Percentiles rank a stretch among this genome's conserved stretches.
phyloP scores from a whole-genome alignment of 2,329 filamentous ascomycete genomes.

The Apiospora malaysiana region DNA sequence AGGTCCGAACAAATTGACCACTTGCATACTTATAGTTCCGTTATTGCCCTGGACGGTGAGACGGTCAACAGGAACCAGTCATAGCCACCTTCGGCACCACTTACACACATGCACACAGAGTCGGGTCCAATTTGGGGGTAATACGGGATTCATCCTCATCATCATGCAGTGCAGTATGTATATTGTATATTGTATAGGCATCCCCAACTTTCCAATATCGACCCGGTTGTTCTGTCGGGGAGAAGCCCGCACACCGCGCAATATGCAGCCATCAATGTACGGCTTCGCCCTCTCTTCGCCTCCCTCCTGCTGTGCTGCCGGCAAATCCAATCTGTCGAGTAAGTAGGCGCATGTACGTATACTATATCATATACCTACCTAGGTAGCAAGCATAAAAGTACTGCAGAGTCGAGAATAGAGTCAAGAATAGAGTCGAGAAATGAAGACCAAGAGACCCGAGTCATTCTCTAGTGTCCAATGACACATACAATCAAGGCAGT shows the following conservation, averaged over 20 bases:
- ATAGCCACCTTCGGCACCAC: slow-evolving; percentile 13
- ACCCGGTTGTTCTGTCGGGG: neutral
- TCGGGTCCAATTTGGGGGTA: slow-evolving; percentile 12
- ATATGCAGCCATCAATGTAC: too few relatives aligned
- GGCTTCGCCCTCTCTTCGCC: too few relatives aligned
- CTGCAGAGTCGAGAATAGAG: too few relatives aligned
- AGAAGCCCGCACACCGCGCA: too few relatives aligned
- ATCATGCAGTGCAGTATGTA: neutral
- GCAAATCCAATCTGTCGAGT: neutral
- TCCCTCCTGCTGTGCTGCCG: neutral
- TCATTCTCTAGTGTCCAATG: neutral
- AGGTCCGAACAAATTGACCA: neutral
- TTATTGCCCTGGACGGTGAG: slow-evolving; percentile 12
- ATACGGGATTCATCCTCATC: neutral
- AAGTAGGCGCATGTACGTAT: too few relatives aligned
- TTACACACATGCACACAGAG: neutral
- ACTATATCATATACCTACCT: too few relatives aligned
- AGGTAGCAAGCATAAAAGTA: neutral
- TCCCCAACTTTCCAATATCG: neutral
- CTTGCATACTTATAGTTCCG: neutral
- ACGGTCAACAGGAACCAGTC: neutral
- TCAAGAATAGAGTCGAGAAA: too few relatives aligned
- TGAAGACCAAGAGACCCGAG: neutral
- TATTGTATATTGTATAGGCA: neutral
- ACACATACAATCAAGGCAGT: slow-evolving; percentile 11